phyloP scores from a whole-genome alignment of 208 protist species.

The Zelonia costaricensis region DNA sequence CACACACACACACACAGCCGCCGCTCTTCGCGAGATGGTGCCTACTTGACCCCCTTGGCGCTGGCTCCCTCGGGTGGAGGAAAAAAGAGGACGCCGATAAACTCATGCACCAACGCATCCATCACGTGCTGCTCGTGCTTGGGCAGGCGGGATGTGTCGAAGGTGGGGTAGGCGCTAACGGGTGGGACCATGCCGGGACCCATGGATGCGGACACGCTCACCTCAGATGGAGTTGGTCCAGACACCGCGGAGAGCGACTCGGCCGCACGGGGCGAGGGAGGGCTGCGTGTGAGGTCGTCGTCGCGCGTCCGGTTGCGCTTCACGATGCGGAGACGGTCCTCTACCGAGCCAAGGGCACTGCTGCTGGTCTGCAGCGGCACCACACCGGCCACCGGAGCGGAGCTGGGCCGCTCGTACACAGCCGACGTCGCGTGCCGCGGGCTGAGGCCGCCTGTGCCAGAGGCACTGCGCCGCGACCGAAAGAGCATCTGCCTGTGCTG shows the following conservation, averaged over 20 bases:
- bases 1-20: no score
- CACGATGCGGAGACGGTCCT: slow-evolving; percentile 76
- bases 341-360: slow-evolving; percentile 36
- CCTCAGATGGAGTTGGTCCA: neutral
- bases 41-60: no score
- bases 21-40: no score
- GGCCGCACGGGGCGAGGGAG: neutral
- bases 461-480: slow-evolving; percentile 16
- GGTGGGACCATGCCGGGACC: slow-evolving; percentile 33
- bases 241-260: neutral
- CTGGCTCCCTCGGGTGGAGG: slow-evolving; percentile 2
- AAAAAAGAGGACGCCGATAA: slow-evolving; percentile 71
- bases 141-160: slow-evolving; percentile 44
- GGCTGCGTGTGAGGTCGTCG: neutral
- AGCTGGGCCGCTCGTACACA: slow-evolving; percentile 34
- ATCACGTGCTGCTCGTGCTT: slow-evolving; percentile 79
- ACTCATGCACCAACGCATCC: slow-evolving; percentile 66
- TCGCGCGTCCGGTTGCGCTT: slow-evolving; percentile 55
- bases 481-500: slow-evolving; percentile 46
- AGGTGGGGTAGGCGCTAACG: slow-evolving; percentile 66
- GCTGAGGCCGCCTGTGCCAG: slow-evolving; percentile 10
- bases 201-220: neutral
- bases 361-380: slow-evolving; percentile 10
- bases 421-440: slow-evolving; percentile 7
- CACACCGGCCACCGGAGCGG: slow-evolving; percentile 27